These are phyloP conservation scores for Pseudopediastrum boryanum DNA, from an alignment of 139 green algal genomes.

Conservation along the genomic window DNA sequence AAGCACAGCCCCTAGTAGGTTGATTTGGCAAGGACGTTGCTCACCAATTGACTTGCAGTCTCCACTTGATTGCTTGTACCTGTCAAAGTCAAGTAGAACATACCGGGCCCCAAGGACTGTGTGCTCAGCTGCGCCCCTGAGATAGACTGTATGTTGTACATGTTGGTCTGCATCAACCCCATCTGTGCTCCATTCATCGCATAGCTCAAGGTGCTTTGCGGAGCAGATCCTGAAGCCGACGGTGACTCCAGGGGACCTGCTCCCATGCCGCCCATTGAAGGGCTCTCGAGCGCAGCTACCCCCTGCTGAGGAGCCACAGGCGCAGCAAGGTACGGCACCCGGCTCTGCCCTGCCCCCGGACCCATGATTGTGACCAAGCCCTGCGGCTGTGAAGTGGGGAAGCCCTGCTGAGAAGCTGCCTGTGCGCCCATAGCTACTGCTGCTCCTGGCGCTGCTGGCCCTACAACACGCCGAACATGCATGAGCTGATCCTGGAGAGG, in stretches of 20 bases:
- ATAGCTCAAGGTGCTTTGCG: slow-evolving; percentile 6
- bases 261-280: background rate
- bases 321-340: background rate
- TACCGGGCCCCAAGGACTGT: background rate
- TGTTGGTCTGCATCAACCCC: background rate
- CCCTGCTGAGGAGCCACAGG: background rate
- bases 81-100: slow-evolving; percentile 18
- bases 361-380: no score
- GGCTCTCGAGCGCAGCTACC: background rate
- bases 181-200: slow-evolving; percentile 2
- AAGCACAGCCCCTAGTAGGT: no score
- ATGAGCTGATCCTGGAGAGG: no score
- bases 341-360: no score
- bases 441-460: no score
- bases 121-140: background rate
- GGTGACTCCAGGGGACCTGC: background rate
- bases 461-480: no score
- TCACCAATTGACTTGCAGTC: slow-evolving; percentile 12
- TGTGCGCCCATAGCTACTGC: no score
- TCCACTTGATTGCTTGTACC: slow-evolving; percentile 21
- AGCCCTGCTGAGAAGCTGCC: no score
- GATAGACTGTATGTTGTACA: slow-evolving; percentile 23
- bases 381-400: no score
- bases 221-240: background rate
- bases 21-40: no score